Evolutionary conservation across 192 early-diverging fungal genomes (phyloP).

Genomic region (Backusella morwellensis): DNA sequence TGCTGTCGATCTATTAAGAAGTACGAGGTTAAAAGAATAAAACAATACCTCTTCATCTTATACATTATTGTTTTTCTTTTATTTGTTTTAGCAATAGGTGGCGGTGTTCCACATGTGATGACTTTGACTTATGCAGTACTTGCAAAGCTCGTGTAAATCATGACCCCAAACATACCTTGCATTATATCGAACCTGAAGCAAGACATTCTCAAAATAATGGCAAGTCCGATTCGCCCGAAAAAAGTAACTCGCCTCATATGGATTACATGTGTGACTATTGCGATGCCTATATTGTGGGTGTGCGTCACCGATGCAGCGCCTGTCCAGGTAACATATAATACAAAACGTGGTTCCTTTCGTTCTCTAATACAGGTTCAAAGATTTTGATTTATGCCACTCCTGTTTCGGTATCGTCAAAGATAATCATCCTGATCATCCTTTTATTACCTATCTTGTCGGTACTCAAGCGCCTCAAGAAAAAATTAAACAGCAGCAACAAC

Average conservation of each 20-base stretch:
- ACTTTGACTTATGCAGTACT: slow-evolving; percentile 52
- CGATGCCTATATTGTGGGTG: slow-evolving; percentile 45
- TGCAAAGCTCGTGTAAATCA: slow-evolving; percentile 34
- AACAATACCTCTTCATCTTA: background rate
- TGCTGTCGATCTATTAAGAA: slow-evolving; percentile 1
- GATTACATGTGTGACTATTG: slow-evolving; percentile 54
- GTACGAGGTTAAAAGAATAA: background rate
- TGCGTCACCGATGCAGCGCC: slow-evolving; percentile 58
- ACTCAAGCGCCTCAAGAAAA: background rate
- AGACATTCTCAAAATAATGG: background rate
- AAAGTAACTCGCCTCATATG: slow-evolving; percentile 17
- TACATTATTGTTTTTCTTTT: background rate
- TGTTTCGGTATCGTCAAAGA: slow-evolving; percentile 46
- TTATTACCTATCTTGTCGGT: slow-evolving; percentile 23
- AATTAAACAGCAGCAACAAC: slow-evolving; percentile 17
- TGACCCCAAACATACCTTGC: slow-evolving; percentile 4
- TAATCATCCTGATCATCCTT: slow-evolving; percentile 43
- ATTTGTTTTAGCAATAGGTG: slow-evolving; percentile 24
- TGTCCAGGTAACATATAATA: slow-evolving; percentile 28
- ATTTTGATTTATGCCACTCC: slow-evolving; percentile 56
- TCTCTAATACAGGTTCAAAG: slow-evolving; percentile 32
- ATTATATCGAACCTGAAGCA: background rate
- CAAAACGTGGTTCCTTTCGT: background rate
- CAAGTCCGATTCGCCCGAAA: background rate
- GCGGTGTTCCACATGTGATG: slow-evolving; percentile 53